Evolutionary conservation across 1,139 yeast species (phyloP), one percentile per base, ranked within the genome.

Genomic region (Magnusiomyces sp.): DNA sequence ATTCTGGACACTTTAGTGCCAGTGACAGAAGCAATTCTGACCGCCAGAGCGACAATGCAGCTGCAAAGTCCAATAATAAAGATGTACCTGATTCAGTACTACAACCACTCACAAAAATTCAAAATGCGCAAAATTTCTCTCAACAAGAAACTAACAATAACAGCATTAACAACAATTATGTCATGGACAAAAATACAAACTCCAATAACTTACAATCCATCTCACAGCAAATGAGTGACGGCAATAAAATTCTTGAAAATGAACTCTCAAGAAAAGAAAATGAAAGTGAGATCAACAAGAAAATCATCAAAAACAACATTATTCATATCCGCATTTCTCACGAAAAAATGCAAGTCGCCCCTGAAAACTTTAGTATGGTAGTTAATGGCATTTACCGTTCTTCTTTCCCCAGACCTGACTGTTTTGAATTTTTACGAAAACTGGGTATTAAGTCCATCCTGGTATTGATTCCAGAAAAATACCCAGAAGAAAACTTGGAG

Each of bases 361-460:
- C 98, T 1, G 96, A 90, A 63, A 92, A 92, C 68, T 92, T 92
- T 67, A 79, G 95, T 13, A 81, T 85, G 50, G 95, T 92, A 1
- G 79, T 84, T 46, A 83, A 86, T 43, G 73, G 77, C 47, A 84
- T 92, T 11, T 92, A 88, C 66, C 73, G 98, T 48, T 81, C 94
- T 43, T 85, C 95, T 45, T 92, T 90, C 63, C 98, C 98, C 0
- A 77, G 92, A 49, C 76, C 83, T 1, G 88, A 81, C 61, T 89
- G 88, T 66, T 88, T 92, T 62, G 67, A 74, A 29, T 92, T 86
- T 63, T 66, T 92, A 47, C 68, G 74, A 58, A 72, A 71, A 43
- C 71, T 90, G 47, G 72, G 75, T 46, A 71, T 92, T 49, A 86
- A 83, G 62, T 80, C 94, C 16, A 78, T 92, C 3, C 68, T 92